phyloP scores from a whole-genome alignment of 2,329 filamentous ascomycete genomes.

The Monosporascus sp. region DNA sequence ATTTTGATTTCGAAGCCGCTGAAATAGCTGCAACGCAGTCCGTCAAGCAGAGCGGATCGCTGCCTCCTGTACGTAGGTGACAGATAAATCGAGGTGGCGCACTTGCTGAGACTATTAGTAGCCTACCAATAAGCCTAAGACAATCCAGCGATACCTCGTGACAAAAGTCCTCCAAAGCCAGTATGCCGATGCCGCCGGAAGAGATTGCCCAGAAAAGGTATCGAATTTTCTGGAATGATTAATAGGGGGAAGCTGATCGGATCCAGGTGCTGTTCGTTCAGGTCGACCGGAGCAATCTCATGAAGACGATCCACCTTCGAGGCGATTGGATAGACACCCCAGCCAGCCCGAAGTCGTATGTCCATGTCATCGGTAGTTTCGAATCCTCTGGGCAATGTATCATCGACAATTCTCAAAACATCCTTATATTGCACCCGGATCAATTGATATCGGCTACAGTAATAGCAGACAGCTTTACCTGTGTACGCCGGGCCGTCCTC shows the following conservation, averaged over 20 bases:
- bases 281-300: conserved; percentile 63
- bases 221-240: conserved; percentile 11
- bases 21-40: conserved; percentile 70
- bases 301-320: conserved; percentile 68
- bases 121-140: conserved; percentile 61
- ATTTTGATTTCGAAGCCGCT: conserved; percentile 71
- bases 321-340: conserved; percentile 84
- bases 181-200: conserved; percentile 59
- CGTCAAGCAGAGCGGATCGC: conserved; percentile 25
- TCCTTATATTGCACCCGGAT: conserved; percentile 90
- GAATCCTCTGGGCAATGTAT: conserved; percentile 65
- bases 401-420: conserved; percentile 74
- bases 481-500: conserved; percentile 82
- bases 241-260: conserved; percentile 8
- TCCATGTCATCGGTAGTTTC: conserved; percentile 83
- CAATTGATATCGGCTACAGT: conserved; percentile 93
- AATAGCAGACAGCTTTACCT: conserved; percentile 93
- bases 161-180: conserved; percentile 65
- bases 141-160: conserved; percentile 83
- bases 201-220: conserved; percentile 66
- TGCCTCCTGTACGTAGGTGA: conserved; percentile 49
- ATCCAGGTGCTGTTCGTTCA: conserved; percentile 74
- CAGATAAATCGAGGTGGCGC: conserved; percentile 19
- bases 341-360: conserved; percentile 66
- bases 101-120: conserved; percentile 61